A percentile compares a stretch with the other conserved stretches of the same genome.
phyloP scores from a whole-genome alignment of 2,329 filamentous ascomycete genomes.

The Arthrinium puccinioides region DNA sequence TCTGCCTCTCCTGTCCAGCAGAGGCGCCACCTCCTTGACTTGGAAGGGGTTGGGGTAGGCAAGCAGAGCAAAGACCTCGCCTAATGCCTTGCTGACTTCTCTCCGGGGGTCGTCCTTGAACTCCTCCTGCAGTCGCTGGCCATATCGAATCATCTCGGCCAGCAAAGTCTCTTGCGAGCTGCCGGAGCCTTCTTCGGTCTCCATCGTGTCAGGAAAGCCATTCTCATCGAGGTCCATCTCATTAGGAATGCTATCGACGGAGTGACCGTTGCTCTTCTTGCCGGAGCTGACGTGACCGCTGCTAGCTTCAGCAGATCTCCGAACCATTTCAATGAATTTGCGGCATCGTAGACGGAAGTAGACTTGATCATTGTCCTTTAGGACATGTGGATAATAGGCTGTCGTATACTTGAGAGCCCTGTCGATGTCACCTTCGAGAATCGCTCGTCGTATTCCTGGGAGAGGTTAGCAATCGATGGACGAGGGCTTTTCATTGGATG shows the following conservation, averaged over 20 bases:
- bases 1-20: conserved; percentile 70
- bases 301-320: conserved; percentile 55
- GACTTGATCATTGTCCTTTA: conserved; percentile 74
- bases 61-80: conserved; percentile 81
- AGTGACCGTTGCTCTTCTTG: conserved; percentile 31
- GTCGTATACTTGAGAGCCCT: conserved; percentile 76
- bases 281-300: conserved; percentile 38
- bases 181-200: conserved; percentile 39
- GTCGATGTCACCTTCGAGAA: conserved; percentile 89
- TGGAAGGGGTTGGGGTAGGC: conserved; percentile 78
- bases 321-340: conserved; percentile 94
- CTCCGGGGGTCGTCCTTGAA: conserved; percentile 65
- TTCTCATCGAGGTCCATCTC: conserved; percentile 41
- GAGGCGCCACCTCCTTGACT: conserved; percentile 65
- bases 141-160: conserved; percentile 68
- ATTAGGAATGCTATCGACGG: conserved; percentile 44
- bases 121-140: conserved; percentile 68
- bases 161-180: conserved; percentile 38
- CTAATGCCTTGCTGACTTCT: conserved; percentile 65
- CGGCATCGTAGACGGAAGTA: conserved; percentile 83
- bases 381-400: conserved; percentile 70
- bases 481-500: background rate
- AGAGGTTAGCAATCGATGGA: conserved; percentile 10
- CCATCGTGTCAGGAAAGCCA: conserved; percentile 39
- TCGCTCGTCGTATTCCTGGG: conserved; percentile 74